A percentile compares a stretch with the other conserved stretches of the same genome.
Conservation (phyloP, 2,329 filamentous ascomycete genomes). For the Epichloe scottii region DNA sequence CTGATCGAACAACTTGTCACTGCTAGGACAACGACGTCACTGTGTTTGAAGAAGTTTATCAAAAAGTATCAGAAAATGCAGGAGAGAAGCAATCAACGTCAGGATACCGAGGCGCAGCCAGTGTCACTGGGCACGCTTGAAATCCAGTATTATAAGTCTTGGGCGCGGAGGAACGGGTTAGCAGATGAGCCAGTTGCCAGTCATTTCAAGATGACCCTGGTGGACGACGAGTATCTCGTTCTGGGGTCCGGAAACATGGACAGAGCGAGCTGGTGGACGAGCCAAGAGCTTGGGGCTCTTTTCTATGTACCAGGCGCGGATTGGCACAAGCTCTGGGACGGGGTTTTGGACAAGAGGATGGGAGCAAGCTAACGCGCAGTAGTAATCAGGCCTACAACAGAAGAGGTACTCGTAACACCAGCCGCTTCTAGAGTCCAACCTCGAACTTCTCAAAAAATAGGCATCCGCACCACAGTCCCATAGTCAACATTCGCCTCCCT, state of each 20-base stretch:
- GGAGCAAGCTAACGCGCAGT: constrained; percentile 1
- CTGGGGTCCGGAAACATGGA: constrained; percentile 78
- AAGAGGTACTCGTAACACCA: neutral
- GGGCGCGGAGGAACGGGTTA: constrained; percentile 15
- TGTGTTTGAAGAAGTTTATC: constrained; percentile 48
- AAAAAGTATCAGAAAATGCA: constrained; percentile 33
- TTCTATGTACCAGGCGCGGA: constrained; percentile 32
- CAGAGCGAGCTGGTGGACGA: constrained; percentile 75
- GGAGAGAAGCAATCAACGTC: constrained; percentile 7
- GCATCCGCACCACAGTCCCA: constrained; percentile 13
- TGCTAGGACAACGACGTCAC: constrained; percentile 58
- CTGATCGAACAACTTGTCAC: constrained; percentile 70
- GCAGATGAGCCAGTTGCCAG: constrained; percentile 54
- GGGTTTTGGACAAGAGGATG: constrained; percentile 23
- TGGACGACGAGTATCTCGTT: constrained; percentile 55
- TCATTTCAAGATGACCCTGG: constrained; percentile 65
- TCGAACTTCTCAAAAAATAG: constrained; percentile 11
- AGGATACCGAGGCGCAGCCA: constrained; percentile 30
- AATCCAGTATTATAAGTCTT: constrained; percentile 45
- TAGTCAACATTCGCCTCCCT: constrained; percentile 19
- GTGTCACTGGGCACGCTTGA: constrained; percentile 35
- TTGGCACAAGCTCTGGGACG: constrained; percentile 26
- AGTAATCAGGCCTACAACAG: too few species aligned
- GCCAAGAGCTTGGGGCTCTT: constrained; percentile 65
- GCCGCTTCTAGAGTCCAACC: neutral